Evolutionary conservation across 805 yeast genomes (phyloP).

Genomic region (Cyberlindnera maritima): DNA sequence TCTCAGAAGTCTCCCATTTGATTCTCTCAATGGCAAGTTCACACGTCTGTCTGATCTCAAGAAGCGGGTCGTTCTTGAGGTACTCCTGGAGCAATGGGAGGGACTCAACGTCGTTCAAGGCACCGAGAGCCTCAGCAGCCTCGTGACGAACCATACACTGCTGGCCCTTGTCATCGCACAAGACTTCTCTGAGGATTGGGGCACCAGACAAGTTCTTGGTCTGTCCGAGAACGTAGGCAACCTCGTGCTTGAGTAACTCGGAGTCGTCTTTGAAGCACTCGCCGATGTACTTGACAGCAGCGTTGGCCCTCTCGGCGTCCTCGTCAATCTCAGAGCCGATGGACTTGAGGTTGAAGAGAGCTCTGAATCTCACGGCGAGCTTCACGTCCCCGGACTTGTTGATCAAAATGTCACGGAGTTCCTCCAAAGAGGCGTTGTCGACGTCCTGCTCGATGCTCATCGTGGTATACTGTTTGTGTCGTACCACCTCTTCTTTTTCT

Average conservation of each 20-base stretch:
- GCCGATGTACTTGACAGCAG: constrained; percentile 78
- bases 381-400: constrained; percentile 67
- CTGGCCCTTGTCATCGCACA: constrained; percentile 60
- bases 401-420: constrained; percentile 66
- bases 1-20: constrained; percentile 80
- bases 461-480: not conserved
- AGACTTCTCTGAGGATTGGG: constrained; percentile 68
- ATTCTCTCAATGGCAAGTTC: constrained; percentile 95
- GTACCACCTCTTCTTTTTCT: too few species aligned
- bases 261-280: constrained; percentile 77
- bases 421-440: constrained; percentile 45
- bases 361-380: constrained; percentile 88
- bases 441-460: constrained; percentile 16
- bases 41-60: constrained; percentile 95
- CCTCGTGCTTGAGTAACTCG: constrained; percentile 94
- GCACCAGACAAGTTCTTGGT: constrained; percentile 82
- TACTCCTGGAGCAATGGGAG: constrained; percentile 63
- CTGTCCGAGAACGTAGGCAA: constrained; percentile 96
- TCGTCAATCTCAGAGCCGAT: constrained; percentile 71
- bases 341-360: constrained; percentile 85
- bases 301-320: constrained; percentile 51
- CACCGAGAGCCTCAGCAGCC: constrained; percentile 99
- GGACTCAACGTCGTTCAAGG: constrained; percentile 79
- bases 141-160: constrained; percentile 98
- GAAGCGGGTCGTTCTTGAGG: constrained; percentile 66